Evolutionary conservation across 257 asterid genomes (phyloP), one percentile per base, ranked within the genome.

Genomic region (Solanum sitiens): DNA sequence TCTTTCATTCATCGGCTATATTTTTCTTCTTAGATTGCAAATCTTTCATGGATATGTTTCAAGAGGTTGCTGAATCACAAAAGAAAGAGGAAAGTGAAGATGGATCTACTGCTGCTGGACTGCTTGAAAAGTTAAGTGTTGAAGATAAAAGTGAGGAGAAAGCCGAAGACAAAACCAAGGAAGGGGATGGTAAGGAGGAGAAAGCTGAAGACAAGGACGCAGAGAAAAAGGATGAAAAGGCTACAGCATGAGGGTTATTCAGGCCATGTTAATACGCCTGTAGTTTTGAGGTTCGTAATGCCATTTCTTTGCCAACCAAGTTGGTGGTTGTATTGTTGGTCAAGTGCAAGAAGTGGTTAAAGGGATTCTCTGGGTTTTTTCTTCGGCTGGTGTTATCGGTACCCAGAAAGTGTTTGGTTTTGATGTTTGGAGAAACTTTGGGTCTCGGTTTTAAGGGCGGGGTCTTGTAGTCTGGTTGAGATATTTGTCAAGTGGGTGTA

Each of bases 31-130:
- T 89, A 91, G 94, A 92, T 88, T 92, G 94, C 93, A 92, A 89
- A 84, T 73, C 87, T 56, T 92, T 92, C 87, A 92, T 89, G 94
- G 92, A 89, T 79, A 87, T 8, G 86, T 61, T 92, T 44, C 87
- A 90, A 88, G 94, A 89, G 88, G 83, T 89, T 86, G 92, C 92
- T 83, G 92, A 92, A 88, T 92, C 94, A 83, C 94, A 89, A 59
- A 87, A 86, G 87, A 84, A 40, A 44, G 92, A 86, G 88, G 94
- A 91, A 79, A 63, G 68, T 67, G 88, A 85, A 47, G 92, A 90
- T 25, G 93, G 92, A 16, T 85, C 93, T 70, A 90, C 88, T 53
- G 88, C 93, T 25, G 92, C 93, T 30, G 94, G 90, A 67, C 83
- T 92, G 87, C 94, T 92, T 45, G 91, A 89, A 83, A 90, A 92